These are phyloP conservation scores for Thermochaetoides thermophila DNA, from an alignment of 495 filamentous ascomycete species.

Conservation along the genomic window DNA sequence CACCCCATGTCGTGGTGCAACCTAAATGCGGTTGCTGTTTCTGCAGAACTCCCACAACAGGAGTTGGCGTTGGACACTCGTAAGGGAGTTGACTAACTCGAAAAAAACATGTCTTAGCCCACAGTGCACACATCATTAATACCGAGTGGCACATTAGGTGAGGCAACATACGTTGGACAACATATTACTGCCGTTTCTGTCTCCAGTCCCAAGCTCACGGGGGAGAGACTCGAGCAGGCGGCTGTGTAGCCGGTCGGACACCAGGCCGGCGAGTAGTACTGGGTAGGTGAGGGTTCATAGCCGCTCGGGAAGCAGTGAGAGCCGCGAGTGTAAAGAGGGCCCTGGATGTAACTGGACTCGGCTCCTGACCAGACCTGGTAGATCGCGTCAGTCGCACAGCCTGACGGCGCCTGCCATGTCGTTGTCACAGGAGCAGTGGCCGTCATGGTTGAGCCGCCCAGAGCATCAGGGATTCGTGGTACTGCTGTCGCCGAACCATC, in stretches of 20 bases:
- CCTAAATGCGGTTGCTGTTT: slow-evolving; percentile 5
- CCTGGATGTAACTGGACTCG: slow-evolving; percentile 12
- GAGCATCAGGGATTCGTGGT: slow-evolving; percentile 8
- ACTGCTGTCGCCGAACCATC: slow-evolving; percentile 8
- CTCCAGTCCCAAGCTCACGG: slow-evolving; percentile 1
- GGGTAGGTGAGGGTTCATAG: slow-evolving; percentile 15
- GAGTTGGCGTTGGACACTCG: slow-evolving; percentile 5
- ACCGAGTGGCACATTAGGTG: neutral
- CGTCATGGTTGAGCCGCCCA: slow-evolving; percentile 15
- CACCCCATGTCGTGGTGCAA: slow-evolving; percentile 12
- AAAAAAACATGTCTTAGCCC: too few relatives aligned
- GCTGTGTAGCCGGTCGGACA: slow-evolving; percentile 20
- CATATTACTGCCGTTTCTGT: slow-evolving; percentile 16
- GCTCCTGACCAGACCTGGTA: slow-evolving; percentile 12
- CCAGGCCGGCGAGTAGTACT: slow-evolving; percentile 20
- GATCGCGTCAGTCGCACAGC: slow-evolving; percentile 12
- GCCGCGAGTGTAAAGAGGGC: slow-evolving; percentile 12
- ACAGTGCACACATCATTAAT: too few relatives aligned
- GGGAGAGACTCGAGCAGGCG: slow-evolving; percentile 13
- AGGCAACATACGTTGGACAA: slow-evolving; percentile 18
- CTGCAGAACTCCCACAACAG: neutral
- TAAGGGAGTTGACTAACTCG: slow-evolving; percentile 12
- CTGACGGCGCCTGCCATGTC: slow-evolving; percentile 14
- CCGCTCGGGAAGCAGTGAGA: slow-evolving; percentile 16
- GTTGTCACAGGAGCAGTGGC: slow-evolving; percentile 20